Percentiles rank a stretch among this genome's conserved stretches.
phyloP scores from a whole-genome alignment of 768 basidiomycete species.

The Fibroporia radiculosa region DNA sequence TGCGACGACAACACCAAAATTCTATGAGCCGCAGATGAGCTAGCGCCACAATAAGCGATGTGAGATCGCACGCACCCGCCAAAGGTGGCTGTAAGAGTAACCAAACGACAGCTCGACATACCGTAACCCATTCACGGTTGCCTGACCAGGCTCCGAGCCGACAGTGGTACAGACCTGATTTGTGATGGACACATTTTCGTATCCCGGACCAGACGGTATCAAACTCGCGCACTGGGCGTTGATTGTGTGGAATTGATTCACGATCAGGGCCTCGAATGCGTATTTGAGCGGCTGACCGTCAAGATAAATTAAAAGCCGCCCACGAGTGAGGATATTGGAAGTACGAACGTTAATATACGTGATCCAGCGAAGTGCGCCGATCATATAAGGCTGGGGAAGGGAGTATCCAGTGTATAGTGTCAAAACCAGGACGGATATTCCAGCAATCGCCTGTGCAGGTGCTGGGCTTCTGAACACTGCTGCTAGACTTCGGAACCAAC shows the following conservation, averaged over 20 bases:
- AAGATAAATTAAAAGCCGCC: too few relatives aligned
- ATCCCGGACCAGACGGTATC: constrained; percentile 56
- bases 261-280: constrained; percentile 67
- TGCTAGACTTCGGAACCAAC: constrained; percentile 64
- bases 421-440: constrained; percentile 41
- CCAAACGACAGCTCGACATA: constrained; percentile 42
- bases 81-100: constrained; percentile 38
- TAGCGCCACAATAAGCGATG: neutral
- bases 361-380: constrained; percentile 63
- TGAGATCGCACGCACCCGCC: constrained; percentile 27
- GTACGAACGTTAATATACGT: constrained; percentile 49
- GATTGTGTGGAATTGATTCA: constrained; percentile 75
- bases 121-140: constrained; percentile 49
- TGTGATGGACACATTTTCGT: constrained; percentile 41
- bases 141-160: constrained; percentile 55
- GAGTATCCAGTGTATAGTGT: constrained; percentile 53
- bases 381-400: constrained; percentile 56
- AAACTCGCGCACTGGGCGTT: constrained; percentile 52
- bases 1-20: constrained; percentile 61
- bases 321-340: constrained; percentile 2
- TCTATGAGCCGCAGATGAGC: constrained; percentile 32
- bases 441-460: constrained; percentile 55
- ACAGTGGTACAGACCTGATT: constrained; percentile 77
- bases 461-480: constrained; percentile 52
- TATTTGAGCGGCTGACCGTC: constrained; percentile 52